Evolutionary conservation across 257 asterid genomes (phyloP).

Genomic region (Solanum bulbocastanum): DNA sequence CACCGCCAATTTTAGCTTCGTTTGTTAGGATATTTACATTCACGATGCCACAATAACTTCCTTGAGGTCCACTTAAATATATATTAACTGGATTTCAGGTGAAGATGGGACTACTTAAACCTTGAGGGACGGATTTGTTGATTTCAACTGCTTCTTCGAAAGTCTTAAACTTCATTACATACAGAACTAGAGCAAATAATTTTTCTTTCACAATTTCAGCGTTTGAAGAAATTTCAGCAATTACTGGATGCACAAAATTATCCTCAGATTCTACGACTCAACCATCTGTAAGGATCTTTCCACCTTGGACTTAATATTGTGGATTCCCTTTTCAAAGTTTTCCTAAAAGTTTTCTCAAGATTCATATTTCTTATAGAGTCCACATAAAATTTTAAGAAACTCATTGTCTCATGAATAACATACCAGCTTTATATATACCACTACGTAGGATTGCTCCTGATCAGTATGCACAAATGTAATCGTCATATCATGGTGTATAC

Average conservation of each 20-base stretch:
- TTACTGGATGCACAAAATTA: conserved; percentile 85
- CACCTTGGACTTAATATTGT: conserved; percentile 40
- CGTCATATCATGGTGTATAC: too few species aligned
- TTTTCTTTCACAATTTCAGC: conserved; percentile 88
- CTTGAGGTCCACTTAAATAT: conserved; percentile 65
- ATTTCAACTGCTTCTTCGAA: conserved; percentile 76
- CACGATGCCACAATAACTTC: conserved; percentile 97
- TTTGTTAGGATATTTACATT: conserved; percentile 90
- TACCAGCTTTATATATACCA: too few species aligned
- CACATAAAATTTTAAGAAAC: too few species aligned
- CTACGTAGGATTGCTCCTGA: too few species aligned
- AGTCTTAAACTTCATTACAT: conserved; percentile 90
- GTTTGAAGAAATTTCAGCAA: conserved; percentile 65
- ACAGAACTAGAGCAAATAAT: conserved; percentile 90
- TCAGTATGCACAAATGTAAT: too few species aligned
- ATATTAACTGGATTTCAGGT: conserved; percentile 55
- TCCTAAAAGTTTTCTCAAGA: too few species aligned
- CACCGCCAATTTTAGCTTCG: conserved; percentile 97
- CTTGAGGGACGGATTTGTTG: conserved; percentile 90
- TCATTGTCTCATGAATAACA: too few species aligned
- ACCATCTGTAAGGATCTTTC: conserved; percentile 74
- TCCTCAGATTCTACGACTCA: conserved; percentile 60
- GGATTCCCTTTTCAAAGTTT: too few species aligned
- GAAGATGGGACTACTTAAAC: conserved; percentile 96
- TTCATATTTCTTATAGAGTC: too few species aligned